phyloP scores from a whole-genome alignment of 495 filamentous ascomycete genomes.

The Amphirosellinia nigrospora region DNA sequence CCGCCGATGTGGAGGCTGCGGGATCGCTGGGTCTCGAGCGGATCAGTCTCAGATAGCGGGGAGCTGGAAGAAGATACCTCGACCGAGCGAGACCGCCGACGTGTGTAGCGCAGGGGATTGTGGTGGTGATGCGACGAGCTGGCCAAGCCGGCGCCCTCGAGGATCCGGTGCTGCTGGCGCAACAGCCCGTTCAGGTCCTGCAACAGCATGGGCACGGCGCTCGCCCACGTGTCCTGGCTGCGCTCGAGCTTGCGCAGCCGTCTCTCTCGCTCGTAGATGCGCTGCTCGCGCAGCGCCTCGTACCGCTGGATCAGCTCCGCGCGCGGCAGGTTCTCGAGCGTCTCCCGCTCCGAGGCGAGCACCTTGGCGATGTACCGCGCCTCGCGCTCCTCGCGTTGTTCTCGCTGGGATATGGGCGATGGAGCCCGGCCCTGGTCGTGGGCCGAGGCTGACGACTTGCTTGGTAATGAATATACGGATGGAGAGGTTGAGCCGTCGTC shows the following conservation, averaged over 20 bases:
- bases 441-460: conserved; percentile 26
- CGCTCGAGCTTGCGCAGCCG: conserved; percentile 42
- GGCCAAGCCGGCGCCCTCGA: conserved; percentile 4
- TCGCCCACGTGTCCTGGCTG: conserved; percentile 40
- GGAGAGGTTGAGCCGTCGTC: conserved; percentile 21
- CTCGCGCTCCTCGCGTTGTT: conserved; percentile 28
- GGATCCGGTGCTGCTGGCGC: conserved; percentile 28
- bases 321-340: conserved; percentile 29
- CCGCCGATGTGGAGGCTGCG: conserved; percentile 11
- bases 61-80: conserved; percentile 6
- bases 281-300: conserved; percentile 40
- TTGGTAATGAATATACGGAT: conserved; percentile 19
- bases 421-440: conserved; percentile 14
- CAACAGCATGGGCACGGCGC: conserved; percentile 40
- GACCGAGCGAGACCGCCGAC: conserved; percentile 14
- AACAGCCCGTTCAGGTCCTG: conserved; percentile 39
- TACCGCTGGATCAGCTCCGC: conserved; percentile 40
- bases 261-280: conserved; percentile 42
- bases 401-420: conserved; percentile 11
- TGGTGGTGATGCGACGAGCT: conserved; percentile 11
- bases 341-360: conserved; percentile 24
- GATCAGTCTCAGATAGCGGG: not conserved
- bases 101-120: not conserved
- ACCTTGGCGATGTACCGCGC: conserved; percentile 27
- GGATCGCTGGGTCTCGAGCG: conserved; percentile 8